A percentile compares a stretch with the other conserved stretches of the same genome.
These are phyloP conservation scores for Colletotrichum brevisporum DNA, from an alignment of 2,329 filamentous ascomycete species.

Conservation along the genomic window DNA sequence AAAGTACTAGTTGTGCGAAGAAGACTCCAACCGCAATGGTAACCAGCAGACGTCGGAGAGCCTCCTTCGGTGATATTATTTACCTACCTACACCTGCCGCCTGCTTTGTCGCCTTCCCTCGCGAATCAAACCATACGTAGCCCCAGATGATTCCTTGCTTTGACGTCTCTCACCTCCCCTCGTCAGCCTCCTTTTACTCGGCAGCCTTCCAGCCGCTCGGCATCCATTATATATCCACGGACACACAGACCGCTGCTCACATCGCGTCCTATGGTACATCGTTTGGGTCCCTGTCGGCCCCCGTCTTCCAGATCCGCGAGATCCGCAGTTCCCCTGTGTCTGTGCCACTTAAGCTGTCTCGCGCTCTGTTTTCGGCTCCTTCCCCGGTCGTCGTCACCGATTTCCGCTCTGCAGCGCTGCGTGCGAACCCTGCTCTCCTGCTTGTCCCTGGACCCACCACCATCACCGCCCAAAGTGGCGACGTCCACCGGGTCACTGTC, in stretches of 20 bases:
- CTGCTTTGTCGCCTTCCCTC: too few relatives aligned
- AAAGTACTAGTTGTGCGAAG: too few relatives aligned
- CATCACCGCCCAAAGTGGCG: constrained; percentile 46
- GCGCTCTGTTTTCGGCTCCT: constrained; percentile 77
- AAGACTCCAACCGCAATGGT: too few relatives aligned
- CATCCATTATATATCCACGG: constrained; percentile 74
- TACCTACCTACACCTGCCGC: too few relatives aligned
- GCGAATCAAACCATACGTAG: too few relatives aligned
- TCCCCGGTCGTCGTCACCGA: constrained; percentile 76
- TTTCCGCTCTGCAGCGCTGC: constrained; percentile 79
- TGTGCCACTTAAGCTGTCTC: constrained; percentile 57
- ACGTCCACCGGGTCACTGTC: constrained; percentile 67
- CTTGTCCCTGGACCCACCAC: constrained; percentile 62
- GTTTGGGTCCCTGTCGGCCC: constrained; percentile 46
- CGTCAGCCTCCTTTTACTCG: constrained; percentile 87
- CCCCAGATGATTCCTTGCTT: constrained; percentile 63
- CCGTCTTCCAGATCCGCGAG: constrained; percentile 63
- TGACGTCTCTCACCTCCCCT: constrained; percentile 82
- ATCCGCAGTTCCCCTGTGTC: constrained; percentile 54
- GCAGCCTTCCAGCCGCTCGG: constrained; percentile 83
- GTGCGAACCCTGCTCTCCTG: constrained; percentile 68
- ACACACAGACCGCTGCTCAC: constrained; percentile 45
- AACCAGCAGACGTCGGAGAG: too few relatives aligned
- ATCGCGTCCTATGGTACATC: constrained; percentile 58
- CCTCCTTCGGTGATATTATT: too few relatives aligned